A percentile compares a stretch with the other conserved stretches of the same genome.
Conservation (phyloP, 306 rosid species). For the Vigna unguiculata region DNA sequence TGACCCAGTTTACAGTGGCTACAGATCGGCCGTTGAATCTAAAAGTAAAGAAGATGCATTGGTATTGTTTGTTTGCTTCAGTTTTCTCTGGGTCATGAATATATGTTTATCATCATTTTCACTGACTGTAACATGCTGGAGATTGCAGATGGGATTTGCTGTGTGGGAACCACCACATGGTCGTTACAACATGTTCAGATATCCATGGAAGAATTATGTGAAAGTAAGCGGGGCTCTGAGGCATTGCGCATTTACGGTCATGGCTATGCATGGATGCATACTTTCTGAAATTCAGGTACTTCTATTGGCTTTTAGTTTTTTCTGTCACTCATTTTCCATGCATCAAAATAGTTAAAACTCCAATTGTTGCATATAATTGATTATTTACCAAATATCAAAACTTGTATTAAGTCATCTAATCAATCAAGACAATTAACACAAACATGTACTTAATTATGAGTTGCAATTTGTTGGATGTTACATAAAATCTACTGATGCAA, state of each 20-base stretch:
- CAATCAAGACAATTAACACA: too few relatives aligned
- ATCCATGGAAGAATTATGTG: slow-evolving; percentile 95
- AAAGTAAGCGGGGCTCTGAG: slow-evolving; percentile 89
- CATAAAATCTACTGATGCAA: too few relatives aligned
- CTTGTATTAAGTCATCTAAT: too few relatives aligned
- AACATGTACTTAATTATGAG: too few relatives aligned
- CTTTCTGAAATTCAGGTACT: slow-evolving; percentile 97
- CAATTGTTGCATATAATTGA: too few relatives aligned
- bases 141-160: slow-evolving; percentile 90
- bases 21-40: slow-evolving; percentile 88
- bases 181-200: slow-evolving; percentile 69
- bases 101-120: slow-evolving; percentile 6
- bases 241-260: slow-evolving; percentile 89
- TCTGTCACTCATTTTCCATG: too few relatives aligned
- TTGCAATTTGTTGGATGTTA: too few relatives aligned
- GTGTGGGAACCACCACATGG: slow-evolving; percentile 99
- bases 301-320: background rate
- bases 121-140: slow-evolving; percentile 37
- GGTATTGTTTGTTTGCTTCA: slow-evolving; percentile 55
- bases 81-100: slow-evolving; percentile 28
- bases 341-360: too few relatives aligned
- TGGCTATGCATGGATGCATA: slow-evolving; percentile 97
- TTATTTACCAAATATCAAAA: too few relatives aligned
- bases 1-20: slow-evolving; percentile 88
- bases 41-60: slow-evolving; percentile 87